These are phyloP conservation scores for Ophiosphaerella herpotricha DNA, from an alignment of 2,329 filamentous ascomycete genomes.

Conservation along the genomic window DNA sequence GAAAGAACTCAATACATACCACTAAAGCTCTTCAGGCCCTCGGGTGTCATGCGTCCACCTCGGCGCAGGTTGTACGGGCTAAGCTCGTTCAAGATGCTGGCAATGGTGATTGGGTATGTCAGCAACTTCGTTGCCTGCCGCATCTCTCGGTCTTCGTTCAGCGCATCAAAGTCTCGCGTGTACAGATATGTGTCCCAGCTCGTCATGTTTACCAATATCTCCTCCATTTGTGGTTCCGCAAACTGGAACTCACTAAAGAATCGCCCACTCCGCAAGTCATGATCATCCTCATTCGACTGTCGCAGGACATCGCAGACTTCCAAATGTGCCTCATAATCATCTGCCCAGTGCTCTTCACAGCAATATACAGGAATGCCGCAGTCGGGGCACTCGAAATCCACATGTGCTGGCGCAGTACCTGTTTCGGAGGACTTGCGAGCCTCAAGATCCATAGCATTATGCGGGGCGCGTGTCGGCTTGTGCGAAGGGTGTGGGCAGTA, in stretches of 20 bases:
- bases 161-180: constrained; percentile 85
- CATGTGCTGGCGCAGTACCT: constrained; percentile 72
- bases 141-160: constrained; percentile 89
- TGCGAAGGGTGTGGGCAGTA: constrained; percentile 92
- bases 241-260: constrained; percentile 95
- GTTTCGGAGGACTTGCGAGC: constrained; percentile 61
- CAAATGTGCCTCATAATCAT: constrained; percentile 91
- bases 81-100: constrained; percentile 88
- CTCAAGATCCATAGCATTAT: constrained; percentile 67
- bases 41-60: constrained; percentile 76
- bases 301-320: constrained; percentile 88
- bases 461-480: constrained; percentile 71
- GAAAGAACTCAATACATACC: constrained; percentile 60
- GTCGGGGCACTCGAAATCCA: constrained; percentile 93
- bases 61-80: constrained; percentile 85
- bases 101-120: constrained; percentile 92
- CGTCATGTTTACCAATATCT: constrained; percentile 93
- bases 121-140: constrained; percentile 89
- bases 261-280: constrained; percentile 86
- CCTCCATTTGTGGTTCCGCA: constrained; percentile 85
- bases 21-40: constrained; percentile 91
- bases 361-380: constrained; percentile 94
- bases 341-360: constrained; percentile 91
- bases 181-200: constrained; percentile 99
- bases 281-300: constrained; percentile 97